Percentiles rank a stretch among this genome's conserved stretches.
Evolutionary conservation across 805 yeast species (phyloP).

Genomic region (Nakazawaea siamensis): DNA sequence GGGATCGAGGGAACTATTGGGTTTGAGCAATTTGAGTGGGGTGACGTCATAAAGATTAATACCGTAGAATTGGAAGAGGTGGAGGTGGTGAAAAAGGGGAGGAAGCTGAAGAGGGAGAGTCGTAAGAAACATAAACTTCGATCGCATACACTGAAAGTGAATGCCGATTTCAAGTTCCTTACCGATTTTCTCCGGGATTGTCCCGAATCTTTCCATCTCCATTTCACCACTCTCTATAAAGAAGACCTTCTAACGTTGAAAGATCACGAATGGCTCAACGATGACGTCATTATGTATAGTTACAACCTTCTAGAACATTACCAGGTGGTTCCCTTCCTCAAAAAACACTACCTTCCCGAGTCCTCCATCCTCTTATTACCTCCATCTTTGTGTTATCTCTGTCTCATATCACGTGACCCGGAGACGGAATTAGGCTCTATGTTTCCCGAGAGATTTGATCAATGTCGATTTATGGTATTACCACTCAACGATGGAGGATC

Average conservation of each 20-base stretch:
- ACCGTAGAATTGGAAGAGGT: slow-evolving; percentile 2
- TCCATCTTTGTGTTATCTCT: slow-evolving; percentile 59
- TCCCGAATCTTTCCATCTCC: slow-evolving; percentile 35
- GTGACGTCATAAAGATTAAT: slow-evolving; percentile 11
- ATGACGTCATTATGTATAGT: slow-evolving; percentile 55
- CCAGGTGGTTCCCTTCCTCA: slow-evolving; percentile 16
- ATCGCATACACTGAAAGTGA: no score
- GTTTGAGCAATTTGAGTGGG: slow-evolving; percentile 34
- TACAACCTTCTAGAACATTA: slow-evolving; percentile 32
- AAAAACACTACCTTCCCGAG: slow-evolving; percentile 15
- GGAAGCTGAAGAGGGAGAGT: slow-evolving; percentile 2
- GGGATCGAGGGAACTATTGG: slow-evolving; percentile 25
- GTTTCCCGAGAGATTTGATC: slow-evolving; percentile 23
- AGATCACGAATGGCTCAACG: slow-evolving; percentile 70
- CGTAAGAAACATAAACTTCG: no score
- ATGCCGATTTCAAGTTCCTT: no score
- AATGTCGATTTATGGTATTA: slow-evolving; percentile 39
- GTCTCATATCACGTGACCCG: slow-evolving; percentile 22
- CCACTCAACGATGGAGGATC: slow-evolving; percentile 71
- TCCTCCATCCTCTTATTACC: slow-evolving; percentile 31
- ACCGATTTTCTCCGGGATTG: no score
- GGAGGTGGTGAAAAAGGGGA: slow-evolving; percentile 8
- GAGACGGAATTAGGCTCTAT: slow-evolving; percentile 12
- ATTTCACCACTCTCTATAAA: slow-evolving; percentile 48
- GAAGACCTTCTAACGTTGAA: slow-evolving; percentile 50